Base-by-base conservation (phyloP, 2,329 filamentous ascomycete genomes). In the Coccinonectria pachysandricola region DNA sequence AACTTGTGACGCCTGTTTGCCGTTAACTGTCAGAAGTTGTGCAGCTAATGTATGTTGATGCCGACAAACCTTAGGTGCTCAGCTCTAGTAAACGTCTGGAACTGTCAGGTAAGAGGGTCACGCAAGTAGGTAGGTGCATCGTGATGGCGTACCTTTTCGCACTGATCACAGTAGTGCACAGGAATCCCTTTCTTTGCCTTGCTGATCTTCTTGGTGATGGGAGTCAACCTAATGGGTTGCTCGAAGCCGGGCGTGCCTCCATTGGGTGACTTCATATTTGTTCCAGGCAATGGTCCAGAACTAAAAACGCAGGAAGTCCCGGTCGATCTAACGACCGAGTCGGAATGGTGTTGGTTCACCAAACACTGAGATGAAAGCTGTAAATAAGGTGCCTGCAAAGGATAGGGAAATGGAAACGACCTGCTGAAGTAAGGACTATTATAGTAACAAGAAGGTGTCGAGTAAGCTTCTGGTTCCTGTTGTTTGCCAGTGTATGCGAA, bases 71-170 rank as follows among this genome's bases (percentile, higher is more conserved):
- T 68, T 21, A 76, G 51, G 50, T 76, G 72, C 43, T 76, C 71
- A 15, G 71, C 72, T 43, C 72, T 59, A 8, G 71, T 75, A 35
- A 76, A 76, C 2, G 67, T 75, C 71, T 75, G 7, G 11, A 11
- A 24, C 18, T 10, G 23, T 39, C 15, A 35, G n/a, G n/a, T n/a
- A n/a, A n/a, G n/a, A n/a, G n/a, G n/a, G n/a, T n/a, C n/a, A n/a
- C n/a, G n/a, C n/a, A n/a, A n/a, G n/a, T n/a, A n/a, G 5, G 14
- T 14, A 23, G 11, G 5, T n/a, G 18, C 15, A 19, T 20, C 21
- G 19, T 19, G 28, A 21, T 43, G 31, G 15, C 24, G 19, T 52
- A 69, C 66, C 59, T 71, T 72, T 11, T 60, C 50, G 38, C 68
- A 72, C 28, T 56, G 50, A 5, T 71, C 60, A 36, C 68, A 73